Evolutionary conservation across 2,329 filamentous ascomycete genomes (phyloP), one percentile per base, ranked within the genome.

Genomic region (Botryotinia narcissicola): DNA sequence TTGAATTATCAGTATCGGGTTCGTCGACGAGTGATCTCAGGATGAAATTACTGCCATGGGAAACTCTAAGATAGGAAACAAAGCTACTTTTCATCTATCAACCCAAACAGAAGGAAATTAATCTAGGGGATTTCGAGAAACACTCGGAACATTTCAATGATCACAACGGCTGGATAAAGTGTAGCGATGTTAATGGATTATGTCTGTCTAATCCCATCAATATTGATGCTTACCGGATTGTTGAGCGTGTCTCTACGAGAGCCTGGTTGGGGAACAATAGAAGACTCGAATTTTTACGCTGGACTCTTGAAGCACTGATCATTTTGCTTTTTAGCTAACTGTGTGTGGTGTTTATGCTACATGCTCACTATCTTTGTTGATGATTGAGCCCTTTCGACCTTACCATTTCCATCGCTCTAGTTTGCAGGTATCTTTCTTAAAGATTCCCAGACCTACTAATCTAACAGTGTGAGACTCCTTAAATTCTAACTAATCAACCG

Each of bases 141-240:
- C 22, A 25, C 46, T 51, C 22, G 22, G 6, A 51, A 51, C 1
- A 25, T 25, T 51, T 12, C 22, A 3, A 25, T 25, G 4, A 14
- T 2, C 4, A 51, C 4, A 51, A 51, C 4, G 1, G 10, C 22
- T 51, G 22, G 46, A 25, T 51, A 46, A 22, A 46, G 3, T 22
- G 20, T 48, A 48, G 20, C 20, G 0, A 48, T 48, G 46, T 4
- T 25, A 10, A 48, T 48, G 4, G 0, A 25, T 10, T 4, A 10
- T 48, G 46, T 25, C 20, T 25, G 10, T 51, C 22, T 5, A n/a
- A n/a, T 51, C 4, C 25, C 48, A n/a, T 51, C 25, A 3, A 51
- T 4, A 2, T 51, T 14, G 10, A n/a, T 2, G 10, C 10, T 3
- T n/a, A n/a, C 4, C 4, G 9, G n/a, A n/a, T 0, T 51, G 14